Evolutionary conservation across 345 rosid species (phyloP), one percentile per base, ranked within the genome.

Genomic region (Luvunga scandens): DNA sequence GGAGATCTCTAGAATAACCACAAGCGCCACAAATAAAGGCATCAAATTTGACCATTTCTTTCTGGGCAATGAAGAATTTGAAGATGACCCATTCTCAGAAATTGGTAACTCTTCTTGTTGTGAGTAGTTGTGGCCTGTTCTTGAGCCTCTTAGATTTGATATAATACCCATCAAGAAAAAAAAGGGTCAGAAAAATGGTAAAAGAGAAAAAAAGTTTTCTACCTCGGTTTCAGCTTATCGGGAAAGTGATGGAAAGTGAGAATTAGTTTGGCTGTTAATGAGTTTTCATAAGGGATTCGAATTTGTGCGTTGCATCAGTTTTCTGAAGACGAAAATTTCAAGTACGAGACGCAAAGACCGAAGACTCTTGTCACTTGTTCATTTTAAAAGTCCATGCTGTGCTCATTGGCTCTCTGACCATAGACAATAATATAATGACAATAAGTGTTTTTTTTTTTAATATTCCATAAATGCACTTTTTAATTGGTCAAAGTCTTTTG

Each of bases 1-100:
- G 74, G 85, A 88, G 79, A 94, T 88, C 89, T 93, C 98, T 10
- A 89, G 91, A 50, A 90, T 69, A 61, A 94, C 90, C 34, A 91
- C 95, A 16, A 95, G 78, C 42, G 86, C 86, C 63, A 96, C 95
- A 66, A 91, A 86, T 73, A 91, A 56, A 28, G 94, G 94, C 83
- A 96, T 70, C 39, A 89, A 62, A 70, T 82, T 91, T 28, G 94
- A 86, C 76, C 92, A 85, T 75, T 88, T 96, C 87, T 75, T 86
- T 83, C 83, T 94, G 57, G 83, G 16, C 14, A 71, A 75, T 3
- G 74, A 66, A 12, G 89, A 79, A 24, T 80, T 33, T 12, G 88
- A 78, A 55, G 90, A 78, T 13, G 82, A 59, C 67, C 79, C 86
- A 78, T 50, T 76, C 25, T 85, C 81, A 18, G 86, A 9, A 50